Base-by-base conservation (phyloP, 2,329 filamentous ascomycete genomes). In the Aureobasidium namibiae region DNA sequence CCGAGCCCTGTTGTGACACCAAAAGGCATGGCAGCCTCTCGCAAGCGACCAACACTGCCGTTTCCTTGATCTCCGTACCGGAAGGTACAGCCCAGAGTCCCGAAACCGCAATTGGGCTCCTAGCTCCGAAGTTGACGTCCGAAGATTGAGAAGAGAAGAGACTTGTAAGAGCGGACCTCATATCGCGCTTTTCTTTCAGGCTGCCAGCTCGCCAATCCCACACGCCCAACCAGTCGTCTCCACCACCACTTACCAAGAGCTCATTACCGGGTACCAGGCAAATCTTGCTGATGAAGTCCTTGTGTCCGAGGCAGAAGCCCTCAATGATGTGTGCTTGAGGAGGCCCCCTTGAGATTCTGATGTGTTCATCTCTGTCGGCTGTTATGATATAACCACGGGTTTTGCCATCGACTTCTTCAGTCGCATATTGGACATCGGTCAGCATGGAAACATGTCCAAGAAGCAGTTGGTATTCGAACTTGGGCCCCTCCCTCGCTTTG, bases 371-470 rank as follows among this genome's bases (percentile, higher is more conserved):
- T 61, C 86, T 79, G 70, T 89, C 86, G 18, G 82, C 80, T 13
- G 85, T 88, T 48, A 89, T 73, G 49, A 89, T 82, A 66, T 86
- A 88, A 53, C 71, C 76, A 57, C 79, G 78, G n/a, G 69, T 64
- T 38, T 72, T 72, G 18, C 71, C 71, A 61, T 84, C 61, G 65
- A 75, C 63, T 64, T 78, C 69, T 68, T 78, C 68, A n/a, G 74
- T 75, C 6, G 78, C 80, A 42, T 84, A 77, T 2, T 78, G 73
- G 54, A 96, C 71, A 67, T 90, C 86, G 1, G 92, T 96, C 52
- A 99, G 82, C 83, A 97, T 89, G 0, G 92, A 96, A 14, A 99
- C 94, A 73, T 99, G 94, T 13, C 94, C 94, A 0, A 99, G 83
- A 8, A 96, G 78, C 0, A 96, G 78, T 38, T 86, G 82, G 65